Base-by-base conservation (phyloP, 2,329 filamentous ascomycete genomes). In the Apiospora kogelbergensis region DNA sequence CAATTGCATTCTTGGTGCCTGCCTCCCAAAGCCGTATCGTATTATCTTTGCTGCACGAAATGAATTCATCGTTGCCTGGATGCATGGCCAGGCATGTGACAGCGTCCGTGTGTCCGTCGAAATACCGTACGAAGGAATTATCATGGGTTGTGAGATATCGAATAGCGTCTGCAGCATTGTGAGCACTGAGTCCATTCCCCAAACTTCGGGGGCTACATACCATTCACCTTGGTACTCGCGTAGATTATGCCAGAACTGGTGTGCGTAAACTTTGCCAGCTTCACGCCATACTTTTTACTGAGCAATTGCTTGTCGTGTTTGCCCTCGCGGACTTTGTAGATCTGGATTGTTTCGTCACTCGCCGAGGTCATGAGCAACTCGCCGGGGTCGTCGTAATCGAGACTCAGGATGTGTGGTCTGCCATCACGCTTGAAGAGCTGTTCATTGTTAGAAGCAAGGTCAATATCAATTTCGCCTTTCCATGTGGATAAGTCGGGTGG, bases 311-410 rank as follows among this genome's bases (percentile, higher is more conserved):
- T 98, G 63, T 94, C 93, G 74, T 94, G 91, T 70, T 93, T 92
- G 5, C 96, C 96, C 73, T 97, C 94, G 76, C 92, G 93, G 72
- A 97, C 91, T 76, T 96, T 97, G 83, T 97, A 99, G 41, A 99
- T 91, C 77, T 98, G 95, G 71, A 99, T 93, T 3, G 93, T 97
- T 79, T 98, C 95, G 80, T 99, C 96, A 82, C 93, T 94, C 73
- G 95, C 93, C 6, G 94, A 93, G 0, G 95, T 93, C 81, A 99
- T 94, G 70, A 97, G 88, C 65, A 95, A 92, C 80, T 98, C 94
- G 79, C 96, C 96, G 57, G 93, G 92, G 82, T 98, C 95, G 80
- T 98, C 95, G 78, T 97, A 99, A 83, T 99, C 95, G 75, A 99
- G 89, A 1, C 95, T 98, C 10, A 96, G 92, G 70, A 98, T 89